Base-by-base conservation (phyloP, 495 filamentous ascomycete genomes). In the Pyrenopolyporus hunteri region DNA sequence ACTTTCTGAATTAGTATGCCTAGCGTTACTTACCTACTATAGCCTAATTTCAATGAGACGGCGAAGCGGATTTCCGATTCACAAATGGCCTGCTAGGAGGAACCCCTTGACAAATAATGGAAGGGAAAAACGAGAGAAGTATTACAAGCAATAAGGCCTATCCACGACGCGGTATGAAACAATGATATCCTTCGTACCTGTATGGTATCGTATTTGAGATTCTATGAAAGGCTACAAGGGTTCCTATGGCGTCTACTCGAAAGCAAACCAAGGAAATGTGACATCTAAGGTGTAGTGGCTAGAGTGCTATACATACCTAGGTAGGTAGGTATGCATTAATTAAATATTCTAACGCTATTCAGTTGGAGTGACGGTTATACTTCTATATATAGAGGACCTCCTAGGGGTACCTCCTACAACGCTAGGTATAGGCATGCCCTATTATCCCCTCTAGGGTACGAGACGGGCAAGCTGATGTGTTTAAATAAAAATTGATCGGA, bases 1-100 rank as follows among this genome's bases (percentile, higher is more conserved):
- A 63, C 17, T 81, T 81, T 49, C 63, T 79, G 14, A 60, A 57
- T 3, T 64, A 51, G 44, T 45, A 20, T 16, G n/a, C 4, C n/a
- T 7, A 11, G 7, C 2, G 2, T 22, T 25, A 16, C 17, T 40
- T 13, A 1, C 14, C 4, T 23, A 17, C 9, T 22, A 35, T n/a
- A n/a, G n/a, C n/a, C n/a, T n/a, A n/a, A n/a, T n/a, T n/a, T n/a
- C n/a, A n/a, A n/a, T n/a, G n/a, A n/a, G n/a, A n/a, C n/a, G n/a
- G n/a, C n/a, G n/a, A n/a, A n/a, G n/a, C n/a, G n/a, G n/a, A 2
- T 29, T 32, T 46, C 6, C 13, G 5, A 29, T 32, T 17, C 17
- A 19, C 14, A n/a, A 20, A 9, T 16, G 13, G 9, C 10, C 16
- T 32, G 16, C 17, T 5, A 4, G 26, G 14, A 46, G 31, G 4